phyloP scores from a whole-genome alignment of 441 rosid species.

The Adansonia madagascariensis region DNA sequence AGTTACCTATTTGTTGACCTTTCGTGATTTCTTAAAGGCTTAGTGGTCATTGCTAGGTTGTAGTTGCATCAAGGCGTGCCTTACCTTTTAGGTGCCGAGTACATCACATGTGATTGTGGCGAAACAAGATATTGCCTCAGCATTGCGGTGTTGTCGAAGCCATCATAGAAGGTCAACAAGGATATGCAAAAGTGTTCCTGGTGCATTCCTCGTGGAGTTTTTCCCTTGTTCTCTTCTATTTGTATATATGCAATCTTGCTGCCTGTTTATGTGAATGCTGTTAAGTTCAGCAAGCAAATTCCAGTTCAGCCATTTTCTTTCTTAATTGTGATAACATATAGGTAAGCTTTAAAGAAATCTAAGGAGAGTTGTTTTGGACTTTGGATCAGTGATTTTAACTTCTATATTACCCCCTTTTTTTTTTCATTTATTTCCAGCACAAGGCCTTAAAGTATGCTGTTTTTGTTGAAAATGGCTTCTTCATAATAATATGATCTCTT shows the following conservation, averaged over 20 bases:
- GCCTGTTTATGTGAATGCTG: not conserved
- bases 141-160: not conserved
- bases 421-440: not conserved
- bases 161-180: not conserved
- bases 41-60: not conserved
- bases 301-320: not conserved
- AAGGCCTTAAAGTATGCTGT: not conserved
- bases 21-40: not conserved
- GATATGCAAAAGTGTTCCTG: not conserved
- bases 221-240: not conserved
- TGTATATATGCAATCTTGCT: not conserved
- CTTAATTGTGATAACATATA: slow-evolving; percentile 6
- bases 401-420: not conserved
- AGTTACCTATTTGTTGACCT: not conserved
- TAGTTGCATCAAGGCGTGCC: not conserved
- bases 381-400: not conserved
- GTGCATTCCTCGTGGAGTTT: not conserved
- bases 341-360: not conserved
- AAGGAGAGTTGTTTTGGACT: not conserved
- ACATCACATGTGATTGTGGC: not conserved
- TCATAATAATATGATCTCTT: not conserved
- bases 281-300: not conserved
- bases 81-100: not conserved
- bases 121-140: not conserved
- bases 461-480: not conserved